Conservation (phyloP, 805 yeast species). For the Candida germanica region DNA sequence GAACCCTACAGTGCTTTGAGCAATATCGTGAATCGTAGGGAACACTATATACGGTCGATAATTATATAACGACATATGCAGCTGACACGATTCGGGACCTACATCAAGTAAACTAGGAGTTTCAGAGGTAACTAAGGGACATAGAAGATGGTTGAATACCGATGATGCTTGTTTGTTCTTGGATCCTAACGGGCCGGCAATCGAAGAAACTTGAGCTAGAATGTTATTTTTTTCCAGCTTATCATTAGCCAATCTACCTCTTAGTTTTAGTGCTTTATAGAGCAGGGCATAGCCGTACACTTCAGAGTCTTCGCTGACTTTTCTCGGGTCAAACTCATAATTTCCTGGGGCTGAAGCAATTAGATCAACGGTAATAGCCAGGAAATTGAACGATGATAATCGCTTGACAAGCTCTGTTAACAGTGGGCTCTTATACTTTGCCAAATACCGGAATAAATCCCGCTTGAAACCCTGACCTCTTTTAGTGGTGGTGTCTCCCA, state of each 20-base stretch:
- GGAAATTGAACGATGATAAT: slow-evolving; percentile 42
- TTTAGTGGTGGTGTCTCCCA: slow-evolving; percentile 9
- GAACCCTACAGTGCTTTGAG: slow-evolving; percentile 42
- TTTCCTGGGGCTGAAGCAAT: slow-evolving; percentile 55
- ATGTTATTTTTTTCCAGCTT: slow-evolving; percentile 19
- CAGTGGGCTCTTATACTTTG: slow-evolving; percentile 33
- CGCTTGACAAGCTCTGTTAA: slow-evolving; percentile 24
- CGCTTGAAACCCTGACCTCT: slow-evolving; percentile 36
- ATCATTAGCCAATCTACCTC: slow-evolving; percentile 23
- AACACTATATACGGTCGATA: slow-evolving; percentile 38
- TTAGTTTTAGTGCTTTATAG: slow-evolving; percentile 36
- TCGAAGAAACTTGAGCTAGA: slow-evolving; percentile 49
- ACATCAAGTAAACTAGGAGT: slow-evolving; percentile 26
- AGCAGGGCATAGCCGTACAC: slow-evolving; percentile 49
- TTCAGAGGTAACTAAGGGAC: slow-evolving; percentile 36
- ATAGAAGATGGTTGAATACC: slow-evolving; percentile 45
- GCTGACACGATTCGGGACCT: slow-evolving; percentile 18
- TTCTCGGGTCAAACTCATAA: slow-evolving; percentile 14
- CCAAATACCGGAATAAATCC: slow-evolving; percentile 45
- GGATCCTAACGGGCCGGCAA: slow-evolving; percentile 41
- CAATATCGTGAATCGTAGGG: slow-evolving; percentile 43
- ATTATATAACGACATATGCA: slow-evolving; percentile 22
- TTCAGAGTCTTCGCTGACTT: slow-evolving; percentile 17
- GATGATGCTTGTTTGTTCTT: slow-evolving; percentile 29
- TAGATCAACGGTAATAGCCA: slow-evolving; percentile 47